A percentile compares a stretch with the other conserved stretches of the same genome.
Conservation (phyloP, 1,284 basidiomycete species). For the Heterobasidion parviporum region DNA sequence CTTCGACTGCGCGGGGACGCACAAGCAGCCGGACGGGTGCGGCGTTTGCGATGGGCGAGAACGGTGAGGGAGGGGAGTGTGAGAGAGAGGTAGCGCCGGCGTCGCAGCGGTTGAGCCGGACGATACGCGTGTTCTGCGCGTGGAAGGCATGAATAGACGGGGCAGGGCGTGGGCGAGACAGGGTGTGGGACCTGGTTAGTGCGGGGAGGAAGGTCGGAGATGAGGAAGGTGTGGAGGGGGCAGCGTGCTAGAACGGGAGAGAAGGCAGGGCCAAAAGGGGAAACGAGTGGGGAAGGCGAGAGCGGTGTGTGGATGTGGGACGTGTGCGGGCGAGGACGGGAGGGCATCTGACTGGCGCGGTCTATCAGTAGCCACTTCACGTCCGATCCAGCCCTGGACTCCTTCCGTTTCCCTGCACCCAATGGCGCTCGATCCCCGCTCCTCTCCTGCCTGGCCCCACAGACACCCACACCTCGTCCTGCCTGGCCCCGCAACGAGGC, state of each 20-base stretch:
- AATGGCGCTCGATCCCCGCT: not conserved
- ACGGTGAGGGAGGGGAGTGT: not conserved
- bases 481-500: no score
- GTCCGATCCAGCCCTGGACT: not conserved
- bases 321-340: no score
- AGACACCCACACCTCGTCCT: no score
- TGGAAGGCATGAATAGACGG: constrained; percentile 33
- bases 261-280: not conserved
- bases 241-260: constrained; percentile 3
- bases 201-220: not conserved
- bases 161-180: not conserved
- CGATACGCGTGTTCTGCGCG: constrained; percentile 47
- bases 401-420: not conserved
- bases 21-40: not conserved
- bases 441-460: no score
- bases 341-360: no score
- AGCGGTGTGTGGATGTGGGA: no score
- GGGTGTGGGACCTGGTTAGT: not conserved
- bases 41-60: not conserved
- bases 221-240: constrained; percentile 1
- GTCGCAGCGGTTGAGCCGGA: constrained; percentile 37
- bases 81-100: constrained; percentile 8
- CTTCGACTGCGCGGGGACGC: not conserved
- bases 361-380: no score
- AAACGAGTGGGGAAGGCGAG: not conserved